Evolutionary conservation across 1,284 basidiomycete species (phyloP).

Genomic region (Ceratobasidium sp.): DNA sequence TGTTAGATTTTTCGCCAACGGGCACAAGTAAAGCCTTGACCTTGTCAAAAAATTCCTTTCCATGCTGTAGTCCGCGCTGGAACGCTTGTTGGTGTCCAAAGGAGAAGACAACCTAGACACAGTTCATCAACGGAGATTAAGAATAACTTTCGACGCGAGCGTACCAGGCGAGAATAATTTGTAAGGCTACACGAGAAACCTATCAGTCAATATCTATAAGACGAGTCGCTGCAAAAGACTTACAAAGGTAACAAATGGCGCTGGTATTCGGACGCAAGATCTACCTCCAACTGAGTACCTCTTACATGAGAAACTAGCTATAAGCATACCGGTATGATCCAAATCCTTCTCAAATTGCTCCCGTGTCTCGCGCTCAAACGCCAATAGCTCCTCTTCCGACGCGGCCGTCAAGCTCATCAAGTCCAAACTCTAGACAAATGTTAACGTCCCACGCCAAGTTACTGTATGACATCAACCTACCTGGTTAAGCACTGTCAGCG

Average conservation of each 20-base stretch:
- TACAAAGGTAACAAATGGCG: constrained; percentile 78
- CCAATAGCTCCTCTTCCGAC: constrained; percentile 67
- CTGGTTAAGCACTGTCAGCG: constrained; percentile 76
- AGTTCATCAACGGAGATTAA: too few relatives aligned
- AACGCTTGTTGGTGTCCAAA: constrained; percentile 86
- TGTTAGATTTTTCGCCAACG: background rate
- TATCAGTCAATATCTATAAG: constrained; percentile 45
- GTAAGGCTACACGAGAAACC: constrained; percentile 62
- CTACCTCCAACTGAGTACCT: constrained; percentile 53
- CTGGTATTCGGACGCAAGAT: constrained; percentile 70
- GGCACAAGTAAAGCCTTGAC: constrained; percentile 53
- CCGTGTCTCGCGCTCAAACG: constrained; percentile 72
- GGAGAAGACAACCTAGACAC: constrained; percentile 71
- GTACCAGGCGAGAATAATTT: constrained; percentile 75
- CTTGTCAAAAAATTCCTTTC: constrained; percentile 74
- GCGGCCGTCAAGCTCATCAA: constrained; percentile 69
- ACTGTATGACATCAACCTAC: constrained; percentile 52
- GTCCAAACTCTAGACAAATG: constrained; percentile 64
- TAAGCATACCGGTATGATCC: constrained; percentile 61
- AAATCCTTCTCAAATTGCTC: constrained; percentile 66
- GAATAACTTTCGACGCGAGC: too few relatives aligned
- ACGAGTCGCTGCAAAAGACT: constrained; percentile 50
- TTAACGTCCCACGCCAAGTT: background rate
- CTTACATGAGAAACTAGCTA: background rate
- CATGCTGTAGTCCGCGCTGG: constrained; percentile 69